Evolutionary conservation across 148 eudicot species (phyloP), one percentile per base, ranked within the genome.

Genomic region (Hydrangea macrophylla): DNA sequence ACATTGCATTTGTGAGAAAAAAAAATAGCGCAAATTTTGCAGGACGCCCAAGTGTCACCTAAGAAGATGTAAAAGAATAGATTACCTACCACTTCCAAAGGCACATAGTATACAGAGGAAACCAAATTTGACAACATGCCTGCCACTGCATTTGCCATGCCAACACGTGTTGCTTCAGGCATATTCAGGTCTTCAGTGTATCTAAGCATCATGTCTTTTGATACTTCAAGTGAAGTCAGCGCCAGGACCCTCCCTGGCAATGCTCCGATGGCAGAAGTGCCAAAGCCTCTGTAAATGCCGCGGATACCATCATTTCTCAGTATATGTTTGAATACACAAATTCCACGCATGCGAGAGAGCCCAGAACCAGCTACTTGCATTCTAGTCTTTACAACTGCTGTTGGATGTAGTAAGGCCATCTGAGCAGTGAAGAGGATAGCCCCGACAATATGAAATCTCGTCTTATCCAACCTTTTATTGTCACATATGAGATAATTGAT

Each of bases 391-490:
- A 90, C 83, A 51, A 90, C 88, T n/a, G 84, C 76, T 7, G 86
- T 81, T 11, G 92, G 96, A 70, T 90, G 90, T 36, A 90, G 79
- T 58, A 85, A 60, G 27, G 86, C 92, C 32, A 79, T 79, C 62
- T 87, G 92, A 40, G 72, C 85, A 11, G 92, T 85, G 66, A 90
- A 90, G 17, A 90, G 86, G 56, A 87, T 54, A 25, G 90, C 90
- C n/a, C 92, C 92, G 23, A 83, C 80, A 1, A 87, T 62, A 60
- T 87, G 90, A 68, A 90, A 90, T 61, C 79, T 80, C n/a, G 83
- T 82, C 72, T 87, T 90, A 81, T 90, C 92, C 80, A 87, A 75
- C 85, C 96, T 89, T 64, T n/a, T n/a, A n/a, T n/a, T n/a, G n/a
- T 25, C 36, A 18, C 18, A 7, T 32, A 60, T 22, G n/a, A n/a